phyloP scores from a whole-genome alignment of 2,329 filamentous ascomycete genomes.

The Oidium heveae region DNA sequence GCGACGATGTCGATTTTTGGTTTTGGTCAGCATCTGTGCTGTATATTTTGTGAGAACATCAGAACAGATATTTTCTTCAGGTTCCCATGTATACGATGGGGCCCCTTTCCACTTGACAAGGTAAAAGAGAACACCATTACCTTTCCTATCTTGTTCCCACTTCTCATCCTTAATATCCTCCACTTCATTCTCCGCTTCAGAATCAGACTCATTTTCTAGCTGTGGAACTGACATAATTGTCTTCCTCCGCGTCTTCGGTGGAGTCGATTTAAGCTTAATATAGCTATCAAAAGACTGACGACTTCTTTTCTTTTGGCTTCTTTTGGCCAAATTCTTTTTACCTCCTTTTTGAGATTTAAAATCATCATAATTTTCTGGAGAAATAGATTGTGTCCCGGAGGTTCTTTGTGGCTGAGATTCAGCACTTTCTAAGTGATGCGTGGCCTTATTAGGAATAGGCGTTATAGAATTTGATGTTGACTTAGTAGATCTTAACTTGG shows the following conservation, averaged over 20 bases:
- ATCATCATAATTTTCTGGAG: not conserved
- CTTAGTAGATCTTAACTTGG: not conserved
- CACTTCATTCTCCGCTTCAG: slow-evolving; percentile 3
- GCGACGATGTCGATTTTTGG: not conserved
- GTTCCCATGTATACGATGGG: slow-evolving; percentile 10
- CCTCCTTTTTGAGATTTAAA: not conserved
- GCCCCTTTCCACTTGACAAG: slow-evolving; percentile 11
- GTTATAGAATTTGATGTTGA: not conserved
- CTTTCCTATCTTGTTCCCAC: slow-evolving; percentile 2
- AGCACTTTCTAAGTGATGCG: not conserved
- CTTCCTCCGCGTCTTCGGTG: not conserved
- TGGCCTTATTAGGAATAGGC: not conserved
- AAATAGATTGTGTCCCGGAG: not conserved
- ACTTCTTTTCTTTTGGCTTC: not conserved
- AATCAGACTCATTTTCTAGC: not conserved
- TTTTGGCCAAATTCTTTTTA: not conserved
- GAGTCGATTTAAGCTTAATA: not conserved
- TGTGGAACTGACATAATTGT: not conserved
- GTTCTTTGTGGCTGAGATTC: not conserved
- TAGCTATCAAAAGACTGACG: not conserved
- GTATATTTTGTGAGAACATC: not conserved
- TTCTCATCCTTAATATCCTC: slow-evolving; percentile 7
- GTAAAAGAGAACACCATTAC: slow-evolving; percentile 5
- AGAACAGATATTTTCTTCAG: slow-evolving; percentile 6
- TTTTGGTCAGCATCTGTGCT: not conserved